Base-by-base conservation (phyloP, 2,329 filamentous ascomycete genomes). In the Sporothrix schenckii region DNA sequence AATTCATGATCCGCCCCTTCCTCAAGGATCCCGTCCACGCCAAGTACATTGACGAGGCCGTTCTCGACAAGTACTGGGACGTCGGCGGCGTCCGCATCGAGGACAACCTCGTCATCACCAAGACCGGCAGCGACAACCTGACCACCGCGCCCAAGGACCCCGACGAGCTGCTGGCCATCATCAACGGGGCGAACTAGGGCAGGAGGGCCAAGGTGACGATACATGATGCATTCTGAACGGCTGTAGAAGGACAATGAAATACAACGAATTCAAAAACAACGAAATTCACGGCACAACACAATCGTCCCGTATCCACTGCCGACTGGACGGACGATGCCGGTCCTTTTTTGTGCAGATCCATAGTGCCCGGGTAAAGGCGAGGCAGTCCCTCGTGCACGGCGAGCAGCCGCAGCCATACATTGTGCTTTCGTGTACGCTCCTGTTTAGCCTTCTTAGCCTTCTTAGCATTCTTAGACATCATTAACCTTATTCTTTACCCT, bases 1-100 rank as follows among this genome's bases (percentile, higher is more conserved):
- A 88, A 24, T 97, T 94, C 78, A 96, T 96, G 74, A 92, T 97
- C 72, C 87, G 90, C 58, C 92, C 93, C 0, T 95, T 91, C 77
- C 83, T 97, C 14, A 84, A 88, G 63, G 88, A 93, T 74, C 88
- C 91, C 0, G 86, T 87, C 63, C 88, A 94, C 76, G 85, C 87
- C 69, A 89, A 90, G 76, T 96, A 89, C 77, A 97, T 97, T 76
- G 88, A 97, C 77, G 82, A 83, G 53, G 81, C 84, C 24, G 91
- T 94, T 1, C 80, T 97, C 52, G 85, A 92, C 14, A 87, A 86
- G 75, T 97, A 95, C 80, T 94, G 93, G 89, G 87, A 90, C 68
- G 93, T 93, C 0, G 91, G 91, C 13, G 91, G 91, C 74, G 89
- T 93, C 14, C 85, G 83, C 68, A 88, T 89, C 72, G 85, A 87